phyloP scores from a whole-genome alignment of 2,329 filamentous ascomycete species.

The Cercospora brassicicola region DNA sequence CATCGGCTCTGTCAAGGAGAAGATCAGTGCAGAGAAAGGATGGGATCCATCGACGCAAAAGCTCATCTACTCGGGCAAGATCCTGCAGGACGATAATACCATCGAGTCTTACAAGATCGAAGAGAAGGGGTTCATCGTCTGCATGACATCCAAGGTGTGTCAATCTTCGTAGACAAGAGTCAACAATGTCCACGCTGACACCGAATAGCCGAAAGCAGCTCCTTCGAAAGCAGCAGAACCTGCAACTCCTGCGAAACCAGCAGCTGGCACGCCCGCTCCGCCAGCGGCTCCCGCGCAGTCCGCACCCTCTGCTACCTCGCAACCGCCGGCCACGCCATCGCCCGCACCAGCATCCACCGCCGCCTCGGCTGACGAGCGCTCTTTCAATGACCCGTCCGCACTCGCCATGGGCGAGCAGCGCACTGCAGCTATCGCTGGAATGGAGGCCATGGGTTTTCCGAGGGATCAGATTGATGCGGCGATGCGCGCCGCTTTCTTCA shows the following conservation, averaged over 20 bases:
- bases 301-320: slow-evolving; percentile 51
- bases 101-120: slow-evolving; percentile 97
- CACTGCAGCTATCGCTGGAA: slow-evolving; percentile 78
- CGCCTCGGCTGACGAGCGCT: slow-evolving; percentile 39
- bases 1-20: slow-evolving; percentile 86
- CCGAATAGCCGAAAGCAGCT: slow-evolving; percentile 66
- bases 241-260: slow-evolving; percentile 55
- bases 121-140: slow-evolving; percentile 99
- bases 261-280: slow-evolving; percentile 40
- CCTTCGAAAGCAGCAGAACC: slow-evolving; percentile 52
- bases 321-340: slow-evolving; percentile 53
- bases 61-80: slow-evolving; percentile 99
- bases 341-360: slow-evolving; percentile 50
- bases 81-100: slow-evolving; percentile 94
- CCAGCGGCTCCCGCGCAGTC: slow-evolving; percentile 61
- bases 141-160: slow-evolving; percentile 90
- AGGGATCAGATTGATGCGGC: slow-evolving; percentile 85
- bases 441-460: slow-evolving; percentile 97
- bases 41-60: slow-evolving; percentile 91
- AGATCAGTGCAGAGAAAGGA: slow-evolving; percentile 87
- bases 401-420: slow-evolving; percentile 82
- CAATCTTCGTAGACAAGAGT: not conserved
- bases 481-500: slow-evolving; percentile 95
- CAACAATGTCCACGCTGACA: slow-evolving; percentile 13
- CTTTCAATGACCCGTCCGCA: slow-evolving; percentile 72